Evolutionary conservation across 2,329 filamentous ascomycete species (phyloP).

Genomic region (Penicillium sp.): DNA sequence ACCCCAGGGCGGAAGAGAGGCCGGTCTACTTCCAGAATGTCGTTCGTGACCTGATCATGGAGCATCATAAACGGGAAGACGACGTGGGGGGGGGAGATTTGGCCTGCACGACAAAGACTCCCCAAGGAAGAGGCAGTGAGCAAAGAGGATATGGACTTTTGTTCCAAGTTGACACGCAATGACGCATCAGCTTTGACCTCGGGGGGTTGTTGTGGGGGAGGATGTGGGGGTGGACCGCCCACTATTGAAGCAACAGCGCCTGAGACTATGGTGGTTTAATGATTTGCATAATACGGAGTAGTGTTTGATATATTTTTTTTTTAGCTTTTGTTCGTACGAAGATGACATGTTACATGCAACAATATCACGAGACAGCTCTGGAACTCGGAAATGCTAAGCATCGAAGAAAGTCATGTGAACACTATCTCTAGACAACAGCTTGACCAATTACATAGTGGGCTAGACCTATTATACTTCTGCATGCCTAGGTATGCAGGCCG

Average conservation of each 20-base stretch:
- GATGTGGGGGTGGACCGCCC: conserved; percentile 13
- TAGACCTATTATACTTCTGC: not conserved
- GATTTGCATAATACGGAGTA: not conserved
- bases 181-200: not conserved
- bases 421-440: not conserved
- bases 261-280: conserved; percentile 19
- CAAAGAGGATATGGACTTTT: conserved; percentile 34
- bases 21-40: conserved; percentile 56
- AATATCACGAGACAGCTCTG: not conserved
- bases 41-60: conserved; percentile 50
- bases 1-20: conserved; percentile 57
- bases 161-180: conserved; percentile 21
- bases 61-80: conserved; percentile 49
- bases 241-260: conserved; percentile 6
- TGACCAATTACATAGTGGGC: not conserved
- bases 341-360: not conserved
- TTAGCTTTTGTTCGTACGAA: not conserved
- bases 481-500: not conserved
- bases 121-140: conserved; percentile 26
- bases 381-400: not conserved
- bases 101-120: conserved; percentile 48
- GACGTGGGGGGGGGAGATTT: conserved; percentile 48
- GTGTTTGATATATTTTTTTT: not conserved
- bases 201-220: conserved; percentile 23
- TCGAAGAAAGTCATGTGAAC: conserved; percentile 1